Evolutionary conservation across 2,329 filamentous ascomycete species (phyloP).

Genomic region (Hymenoscyphus fraxineus): DNA sequence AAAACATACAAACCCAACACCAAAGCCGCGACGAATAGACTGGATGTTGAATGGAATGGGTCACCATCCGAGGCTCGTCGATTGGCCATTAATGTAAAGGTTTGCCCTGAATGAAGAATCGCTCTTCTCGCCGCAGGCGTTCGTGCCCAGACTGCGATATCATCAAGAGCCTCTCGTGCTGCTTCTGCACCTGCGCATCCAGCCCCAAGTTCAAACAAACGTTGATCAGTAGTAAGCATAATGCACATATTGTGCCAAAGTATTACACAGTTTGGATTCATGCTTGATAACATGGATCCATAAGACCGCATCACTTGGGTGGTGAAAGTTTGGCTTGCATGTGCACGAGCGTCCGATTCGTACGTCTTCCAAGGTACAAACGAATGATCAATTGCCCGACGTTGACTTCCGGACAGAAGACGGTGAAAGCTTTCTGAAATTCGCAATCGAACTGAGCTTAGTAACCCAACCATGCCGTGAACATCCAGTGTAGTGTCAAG

Average conservation of each 20-base stretch:
- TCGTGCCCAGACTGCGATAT: conserved; percentile 48
- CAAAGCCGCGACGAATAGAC: conserved; percentile 48
- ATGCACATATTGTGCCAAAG: conserved; percentile 53
- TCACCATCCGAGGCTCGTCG: conserved; percentile 50
- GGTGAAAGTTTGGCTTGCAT: conserved; percentile 37
- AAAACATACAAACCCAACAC: conserved; percentile 51
- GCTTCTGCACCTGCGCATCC: conserved; percentile 45
- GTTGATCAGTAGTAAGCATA: conserved; percentile 48
- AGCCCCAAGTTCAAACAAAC: conserved; percentile 50
- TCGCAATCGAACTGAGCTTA: conserved; percentile 40
- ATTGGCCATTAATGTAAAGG: conserved; percentile 47
- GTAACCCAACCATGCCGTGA: conserved; percentile 37
- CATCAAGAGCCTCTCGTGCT: conserved; percentile 46
- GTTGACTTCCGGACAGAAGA: conserved; percentile 35
- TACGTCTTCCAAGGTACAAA: conserved; percentile 45
- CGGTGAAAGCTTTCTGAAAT: conserved; percentile 42
- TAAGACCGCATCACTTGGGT: conserved; percentile 39
- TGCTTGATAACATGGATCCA: conserved; percentile 39
- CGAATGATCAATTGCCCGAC: conserved; percentile 36
- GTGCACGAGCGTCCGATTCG: conserved; percentile 44
- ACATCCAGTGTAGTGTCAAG: conserved; percentile 30
- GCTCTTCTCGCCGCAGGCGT: conserved; percentile 47
- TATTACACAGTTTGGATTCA: conserved; percentile 47
- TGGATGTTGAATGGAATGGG: conserved; percentile 47
- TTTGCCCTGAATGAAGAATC: conserved; percentile 50